Evolutionary conservation across 179 eudicot species (phyloP).

Genomic region (Beta lomatogona): DNA sequence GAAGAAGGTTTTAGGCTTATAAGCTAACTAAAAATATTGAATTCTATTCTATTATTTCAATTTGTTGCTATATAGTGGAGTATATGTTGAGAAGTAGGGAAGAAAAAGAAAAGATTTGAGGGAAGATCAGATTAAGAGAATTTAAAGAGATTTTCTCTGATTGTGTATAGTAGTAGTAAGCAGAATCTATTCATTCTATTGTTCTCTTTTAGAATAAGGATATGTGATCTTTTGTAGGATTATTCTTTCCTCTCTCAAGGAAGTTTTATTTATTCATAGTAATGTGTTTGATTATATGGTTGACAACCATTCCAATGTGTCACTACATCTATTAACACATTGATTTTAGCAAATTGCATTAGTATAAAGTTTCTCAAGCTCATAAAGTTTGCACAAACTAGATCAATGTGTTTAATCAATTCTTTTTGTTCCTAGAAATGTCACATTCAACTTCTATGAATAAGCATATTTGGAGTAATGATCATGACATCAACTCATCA

Average conservation of each 20-base stretch:
- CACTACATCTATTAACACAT: background rate
- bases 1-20: conserved; percentile 4
- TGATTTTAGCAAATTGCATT: background rate
- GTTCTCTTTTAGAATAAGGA: conserved; percentile 14
- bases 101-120: background rate
- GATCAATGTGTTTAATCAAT: background rate
- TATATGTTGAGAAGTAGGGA: conserved; percentile 4
- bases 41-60: conserved; percentile 24
- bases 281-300: background rate
- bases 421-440: background rate
- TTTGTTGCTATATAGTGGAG: conserved; percentile 14
- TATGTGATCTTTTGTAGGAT: conserved; percentile 12
- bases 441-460: background rate
- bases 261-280: conserved; percentile 8
- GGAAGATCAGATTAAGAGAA: conserved; percentile 7
- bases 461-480: background rate
- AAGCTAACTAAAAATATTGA: conserved; percentile 10
- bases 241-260: conserved; percentile 22
- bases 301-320: background rate
- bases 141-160: conserved; percentile 9
- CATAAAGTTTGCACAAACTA: background rate
- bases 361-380: background rate
- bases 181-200: conserved; percentile 21
- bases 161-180: conserved; percentile 19
- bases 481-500: background rate